Base-by-base conservation (phyloP, 148 eudicot species). In the Beta vulgaris region DNA sequence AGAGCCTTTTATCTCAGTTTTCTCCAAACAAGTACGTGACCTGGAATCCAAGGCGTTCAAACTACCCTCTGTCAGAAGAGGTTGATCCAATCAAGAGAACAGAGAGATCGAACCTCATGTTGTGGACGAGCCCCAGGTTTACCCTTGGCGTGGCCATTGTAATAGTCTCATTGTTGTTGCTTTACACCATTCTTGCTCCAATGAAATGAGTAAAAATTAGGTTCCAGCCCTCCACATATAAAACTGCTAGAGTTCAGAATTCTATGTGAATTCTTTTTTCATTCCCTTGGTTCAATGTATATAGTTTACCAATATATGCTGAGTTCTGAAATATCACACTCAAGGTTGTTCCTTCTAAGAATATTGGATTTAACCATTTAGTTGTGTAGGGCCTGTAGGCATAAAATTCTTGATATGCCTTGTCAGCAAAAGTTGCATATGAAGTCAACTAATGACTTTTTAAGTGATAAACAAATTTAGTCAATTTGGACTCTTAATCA, bases 31-130 rank as follows among this genome's bases (percentile, higher is more conserved):
- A 95, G 82, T 92, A 96, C 37, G 98, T 96, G 74, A 92, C 76
- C 69, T 91, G 99, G 99, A 96, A 96, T 70, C 98, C 99, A 35
- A 88, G 88, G 77, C 97, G 87, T 39, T 92, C 98, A 21, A 81
- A 96, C 71, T 96, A 82, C 72, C 98, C 97, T 14, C 80, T 91
- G 13, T 96, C 99, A 0, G 99, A 96, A 81, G 99, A 96, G 79
- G 87, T 92, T 72, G 99, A 95, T 85, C 98, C 99, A 53, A 95
- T 95, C 74, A 95, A 88, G 84, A 86, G 90, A 86, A 78, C 94
- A 8, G 99, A 96, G 89, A 89, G 86, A 72, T 88, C 94, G 26
- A 92, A 96, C 82, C 94, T 96, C 62, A 87, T 81, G 87, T 68
- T 91, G 72, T 92, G 99, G 99, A 96, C 97, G 9, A 92, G 98